phyloP scores from a whole-genome alignment of 176 grass and related monocot genomes.

The Triticum urartu region DNA sequence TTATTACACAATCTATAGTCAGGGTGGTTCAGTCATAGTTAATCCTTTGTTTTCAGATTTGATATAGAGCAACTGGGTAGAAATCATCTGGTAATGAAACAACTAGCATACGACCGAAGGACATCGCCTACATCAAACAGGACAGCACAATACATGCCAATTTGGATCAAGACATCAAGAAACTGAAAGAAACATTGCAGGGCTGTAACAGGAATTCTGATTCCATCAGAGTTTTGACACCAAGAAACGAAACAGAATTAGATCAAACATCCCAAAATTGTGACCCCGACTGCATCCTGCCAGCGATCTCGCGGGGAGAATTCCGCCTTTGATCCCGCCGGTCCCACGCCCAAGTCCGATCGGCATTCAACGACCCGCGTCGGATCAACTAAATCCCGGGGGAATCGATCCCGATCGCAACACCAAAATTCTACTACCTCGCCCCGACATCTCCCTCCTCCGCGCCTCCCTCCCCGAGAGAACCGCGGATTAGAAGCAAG shows the following conservation, averaged over 20 bases:
- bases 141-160: background rate
- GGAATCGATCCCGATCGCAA: background rate
- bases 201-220: background rate
- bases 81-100: background rate
- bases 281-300: background rate
- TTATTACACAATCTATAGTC: background rate
- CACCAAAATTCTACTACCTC: background rate
- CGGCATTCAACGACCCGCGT: background rate
- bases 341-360: background rate
- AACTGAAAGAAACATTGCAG: background rate
- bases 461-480: background rate
- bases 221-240: background rate
- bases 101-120: background rate
- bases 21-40: background rate
- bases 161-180: background rate
- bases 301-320: background rate
- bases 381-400: background rate
- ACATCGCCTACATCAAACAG: background rate
- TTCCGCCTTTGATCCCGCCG: background rate
- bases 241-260: background rate
- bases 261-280: background rate
- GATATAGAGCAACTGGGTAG: background rate
- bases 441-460: background rate
- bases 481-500: background rate
- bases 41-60: background rate